These are phyloP conservation scores for Teratosphaeria viscida DNA, from an alignment of 2,329 filamentous ascomycete species.

Conservation along the genomic window DNA sequence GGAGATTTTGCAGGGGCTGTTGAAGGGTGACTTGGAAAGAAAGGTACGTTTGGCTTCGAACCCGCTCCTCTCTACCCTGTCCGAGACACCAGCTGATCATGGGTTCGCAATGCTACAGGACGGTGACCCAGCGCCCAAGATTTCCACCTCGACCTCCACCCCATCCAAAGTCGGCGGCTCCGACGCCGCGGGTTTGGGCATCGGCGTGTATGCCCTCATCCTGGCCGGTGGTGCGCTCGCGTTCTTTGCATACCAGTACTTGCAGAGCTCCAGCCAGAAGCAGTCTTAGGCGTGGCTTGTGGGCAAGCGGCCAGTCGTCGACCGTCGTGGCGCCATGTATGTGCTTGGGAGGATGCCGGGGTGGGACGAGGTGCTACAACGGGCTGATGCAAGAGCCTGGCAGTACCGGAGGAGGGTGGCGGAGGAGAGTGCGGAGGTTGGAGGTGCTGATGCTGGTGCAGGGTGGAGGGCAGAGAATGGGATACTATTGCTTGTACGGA, in stretches of 20 bases:
- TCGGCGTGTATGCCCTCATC: constrained; percentile 72
- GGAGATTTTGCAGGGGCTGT: constrained; percentile 73
- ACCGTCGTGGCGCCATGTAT: neutral
- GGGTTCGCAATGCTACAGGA: constrained; percentile 38
- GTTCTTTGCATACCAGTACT: constrained; percentile 77
- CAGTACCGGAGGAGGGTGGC: neutral
- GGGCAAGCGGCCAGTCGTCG: neutral
- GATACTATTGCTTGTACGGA: neutral
- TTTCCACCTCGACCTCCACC: constrained; percentile 42
- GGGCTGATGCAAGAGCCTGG: neutral
- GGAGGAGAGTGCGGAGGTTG: neutral
- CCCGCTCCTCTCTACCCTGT: neutral
- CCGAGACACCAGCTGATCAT: neutral
- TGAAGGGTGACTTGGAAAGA: constrained; percentile 70
- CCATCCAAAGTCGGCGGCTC: constrained; percentile 35
- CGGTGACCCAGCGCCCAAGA: constrained; percentile 67
- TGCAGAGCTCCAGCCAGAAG: constrained; percentile 47
- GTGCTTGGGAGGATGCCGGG: neutral
- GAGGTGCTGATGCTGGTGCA: neutral
- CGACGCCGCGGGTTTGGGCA: constrained; percentile 47
- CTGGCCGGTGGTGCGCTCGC: constrained; percentile 66
- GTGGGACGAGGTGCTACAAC: neutral
- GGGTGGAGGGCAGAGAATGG: neutral
- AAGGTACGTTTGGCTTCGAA: constrained; percentile 46
- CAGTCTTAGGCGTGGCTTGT: constrained; percentile 15